Base-by-base conservation (phyloP, 2,329 filamentous ascomycete genomes). In the Bipolaris sorokiniana region DNA sequence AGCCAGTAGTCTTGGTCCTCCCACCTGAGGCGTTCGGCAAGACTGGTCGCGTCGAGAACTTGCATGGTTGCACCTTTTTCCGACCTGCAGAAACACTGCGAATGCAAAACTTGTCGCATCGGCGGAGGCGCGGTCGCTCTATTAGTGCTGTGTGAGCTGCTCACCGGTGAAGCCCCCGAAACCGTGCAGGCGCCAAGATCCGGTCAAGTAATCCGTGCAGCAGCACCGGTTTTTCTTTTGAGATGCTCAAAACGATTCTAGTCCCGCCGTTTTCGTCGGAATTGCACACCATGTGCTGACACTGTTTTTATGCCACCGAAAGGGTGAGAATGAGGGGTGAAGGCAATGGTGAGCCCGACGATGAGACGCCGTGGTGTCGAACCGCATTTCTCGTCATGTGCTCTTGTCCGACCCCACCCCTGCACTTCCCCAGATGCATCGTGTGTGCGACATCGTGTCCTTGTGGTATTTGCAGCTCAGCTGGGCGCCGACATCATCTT, bases 1-100 rank as follows among this genome's bases (percentile, higher is more conserved):
- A 77, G 37, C 72, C 72, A 73, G 44, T 71, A 71, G 37, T 76
- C 71, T 58, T 71, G 66, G 20, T 59, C 61, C 51, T 71, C 66
- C 58, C 63, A 63, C 45, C 63, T 58, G 53, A 73, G 63, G 55
- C 70, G 62, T 41, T 70, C 68, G 40, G 67, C 59, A 48, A 76
- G 65, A 54, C 65, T 64, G 38, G 56, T 58, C 36, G 68, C 65
- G 59, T 75, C 68, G 26, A 72, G 55, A 41, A 60, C 60, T 48
- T 69, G 59, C 68, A 72, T 70, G 47, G 41, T 61, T 49, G 52
- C 28, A 55, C 46, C 56, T 58, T 62, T 54, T 54, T 53, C 51
- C 58, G 42, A 46, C 52, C 51, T 52, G 22, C 44, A 48, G 47
- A 57, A 53, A 54, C 46, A 50, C 62, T 52, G 56, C 54, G 48